Percentiles rank a stretch among this genome's conserved stretches.
Evolutionary conservation across 176 grass and related monocot genomes (phyloP).

Genomic region (Thinopyrum elongatum): DNA sequence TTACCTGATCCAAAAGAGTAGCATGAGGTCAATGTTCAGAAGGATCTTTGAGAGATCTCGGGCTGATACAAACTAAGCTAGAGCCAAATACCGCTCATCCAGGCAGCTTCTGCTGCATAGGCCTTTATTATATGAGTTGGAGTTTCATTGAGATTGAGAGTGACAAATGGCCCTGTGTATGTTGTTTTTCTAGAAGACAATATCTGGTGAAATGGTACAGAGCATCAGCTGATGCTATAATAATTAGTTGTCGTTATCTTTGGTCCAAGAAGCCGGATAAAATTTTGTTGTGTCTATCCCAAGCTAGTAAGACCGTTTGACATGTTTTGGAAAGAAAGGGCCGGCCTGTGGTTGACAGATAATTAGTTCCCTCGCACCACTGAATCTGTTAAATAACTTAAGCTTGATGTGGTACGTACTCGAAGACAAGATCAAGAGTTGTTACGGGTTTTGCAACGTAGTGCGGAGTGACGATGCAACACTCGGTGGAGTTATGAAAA

Average conservation of each 20-base stretch:
- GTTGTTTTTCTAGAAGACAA: conserved; percentile 1
- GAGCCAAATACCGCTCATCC: neutral
- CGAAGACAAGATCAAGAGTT: conserved; percentile 28
- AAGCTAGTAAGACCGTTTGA: conserved; percentile 26
- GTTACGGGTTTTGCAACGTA: conserved; percentile 21
- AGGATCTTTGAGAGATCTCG: neutral
- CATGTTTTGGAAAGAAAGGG: conserved; percentile 12
- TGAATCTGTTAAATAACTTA: neutral
- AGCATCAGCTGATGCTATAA: neutral
- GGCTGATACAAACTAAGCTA: neutral
- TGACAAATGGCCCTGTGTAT: conserved; percentile 23
- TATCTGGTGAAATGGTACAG: neutral
- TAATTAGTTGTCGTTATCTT: conserved; percentile 22
- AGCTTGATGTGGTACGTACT: neutral
- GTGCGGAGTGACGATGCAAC: conserved; percentile 19
- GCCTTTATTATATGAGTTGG: neutral
- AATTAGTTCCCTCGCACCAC: neutral
- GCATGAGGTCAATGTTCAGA: conserved; percentile 13
- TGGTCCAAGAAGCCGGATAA: conserved; percentile 34
- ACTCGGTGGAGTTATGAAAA: neutral
- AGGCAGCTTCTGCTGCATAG: neutral
- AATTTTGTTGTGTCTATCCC: conserved; percentile 22
- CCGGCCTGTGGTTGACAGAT: conserved; percentile 35
- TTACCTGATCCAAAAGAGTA: conserved; percentile 20
- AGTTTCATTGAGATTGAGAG: neutral